Conservation (phyloP, 352 stramenopile genomes). For the Phytophthora litchii region DNA sequence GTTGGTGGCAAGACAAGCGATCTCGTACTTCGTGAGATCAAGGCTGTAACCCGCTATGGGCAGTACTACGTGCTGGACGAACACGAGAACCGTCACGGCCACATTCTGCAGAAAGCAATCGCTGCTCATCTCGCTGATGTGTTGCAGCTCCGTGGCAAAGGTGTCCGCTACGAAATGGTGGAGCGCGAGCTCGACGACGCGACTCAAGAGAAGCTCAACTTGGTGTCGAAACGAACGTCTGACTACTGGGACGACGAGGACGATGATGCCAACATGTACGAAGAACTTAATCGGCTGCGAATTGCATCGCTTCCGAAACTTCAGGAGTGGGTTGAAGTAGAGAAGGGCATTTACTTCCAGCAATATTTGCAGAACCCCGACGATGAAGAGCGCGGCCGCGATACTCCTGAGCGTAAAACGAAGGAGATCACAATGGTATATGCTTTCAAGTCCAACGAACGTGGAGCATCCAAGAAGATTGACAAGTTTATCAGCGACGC, state of each 20-base stretch:
- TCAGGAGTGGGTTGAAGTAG: slow-evolving; percentile 53
- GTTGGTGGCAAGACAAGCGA: slow-evolving; percentile 22
- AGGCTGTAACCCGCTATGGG: slow-evolving; percentile 35
- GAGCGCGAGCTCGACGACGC: slow-evolving; percentile 34
- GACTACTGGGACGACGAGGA: slow-evolving; percentile 23
- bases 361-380: slow-evolving; percentile 17
- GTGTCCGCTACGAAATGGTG: slow-evolving; percentile 44
- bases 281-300: slow-evolving; percentile 41
- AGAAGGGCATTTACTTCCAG: slow-evolving; percentile 28
- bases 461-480: slow-evolving; percentile 38
- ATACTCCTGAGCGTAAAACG: slow-evolving; percentile 3
- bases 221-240: slow-evolving; percentile 6
- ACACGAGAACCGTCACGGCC: slow-evolving; percentile 33
- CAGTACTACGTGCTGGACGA: slow-evolving; percentile 35
- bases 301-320: slow-evolving; percentile 44
- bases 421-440: slow-evolving; percentile 29
- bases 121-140: slow-evolving; percentile 40
- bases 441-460: slow-evolving; percentile 21
- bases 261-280: slow-evolving; percentile 27
- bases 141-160: slow-evolving; percentile 36
- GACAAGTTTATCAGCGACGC: slow-evolving; percentile 45
- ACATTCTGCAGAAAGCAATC: slow-evolving; percentile 55
- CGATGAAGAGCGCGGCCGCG: slow-evolving; percentile 6
- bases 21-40: slow-evolving; percentile 32
- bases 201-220: slow-evolving; percentile 10